phyloP scores from a whole-genome alignment of 2,329 filamentous ascomycete genomes.

The Coniochaeta ligniaria region DNA sequence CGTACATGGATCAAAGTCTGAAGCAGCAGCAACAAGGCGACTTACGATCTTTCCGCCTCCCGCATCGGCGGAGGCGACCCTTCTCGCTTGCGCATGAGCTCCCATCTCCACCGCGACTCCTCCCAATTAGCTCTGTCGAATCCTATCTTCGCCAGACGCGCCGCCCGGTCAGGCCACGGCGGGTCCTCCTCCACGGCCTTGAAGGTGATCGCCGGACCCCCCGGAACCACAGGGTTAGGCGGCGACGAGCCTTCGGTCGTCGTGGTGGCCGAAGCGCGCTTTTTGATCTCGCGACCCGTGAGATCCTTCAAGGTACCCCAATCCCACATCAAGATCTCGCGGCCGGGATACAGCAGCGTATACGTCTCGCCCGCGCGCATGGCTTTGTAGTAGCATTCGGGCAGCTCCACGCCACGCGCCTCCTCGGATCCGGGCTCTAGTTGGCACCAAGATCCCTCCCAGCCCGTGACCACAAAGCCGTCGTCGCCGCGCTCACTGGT shows the following conservation, averaged over 20 bases:
- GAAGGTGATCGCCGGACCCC: not conserved
- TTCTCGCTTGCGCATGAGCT: not conserved
- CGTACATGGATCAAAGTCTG: too few species aligned
- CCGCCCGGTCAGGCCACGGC: not conserved
- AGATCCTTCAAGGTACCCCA: not conserved
- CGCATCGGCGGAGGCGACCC: not conserved
- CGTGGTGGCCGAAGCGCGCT: not conserved
- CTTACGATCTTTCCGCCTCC: not conserved
- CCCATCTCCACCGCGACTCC: not conserved
- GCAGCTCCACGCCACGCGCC: not conserved
- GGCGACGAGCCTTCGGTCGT: too few species aligned
- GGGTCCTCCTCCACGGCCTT: not conserved
- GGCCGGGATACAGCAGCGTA: not conserved
- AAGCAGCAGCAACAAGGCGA: not conserved
- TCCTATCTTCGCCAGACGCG: not conserved
- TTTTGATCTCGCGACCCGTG: not conserved
- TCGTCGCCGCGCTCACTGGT: not conserved
- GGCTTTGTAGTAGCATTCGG: not conserved
- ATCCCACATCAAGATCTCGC: not conserved
- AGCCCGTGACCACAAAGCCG: not conserved
- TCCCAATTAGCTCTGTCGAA: not conserved
- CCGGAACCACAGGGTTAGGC: not conserved
- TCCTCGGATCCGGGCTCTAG: not conserved
- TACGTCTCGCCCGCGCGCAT: not conserved
- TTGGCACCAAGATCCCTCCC: not conserved